Base-by-base conservation (phyloP, 2,329 filamentous ascomycete species). In the Neophaeococcomyces mojaviensis region DNA sequence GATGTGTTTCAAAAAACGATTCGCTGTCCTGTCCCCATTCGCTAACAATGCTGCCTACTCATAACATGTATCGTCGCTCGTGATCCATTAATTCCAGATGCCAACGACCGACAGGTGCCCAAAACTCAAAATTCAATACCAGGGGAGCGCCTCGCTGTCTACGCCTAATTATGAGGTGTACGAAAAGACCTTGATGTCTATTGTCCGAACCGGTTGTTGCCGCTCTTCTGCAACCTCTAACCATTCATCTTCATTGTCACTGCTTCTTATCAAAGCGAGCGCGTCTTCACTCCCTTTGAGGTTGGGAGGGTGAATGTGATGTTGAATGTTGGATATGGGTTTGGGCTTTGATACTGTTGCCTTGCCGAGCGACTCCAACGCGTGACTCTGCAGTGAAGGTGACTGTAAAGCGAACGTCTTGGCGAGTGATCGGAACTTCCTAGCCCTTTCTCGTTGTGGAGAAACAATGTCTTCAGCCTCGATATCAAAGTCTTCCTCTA, bases 231-330 rank as follows among this genome's bases (percentile, higher is more conserved):
- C 51, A 6, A 30, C 35, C 20, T 55, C 53, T 9, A 48, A 53
- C 18, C 34, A 38, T 38, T 59, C 58, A 26, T 69, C 70, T 34
- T 76, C 73, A 40, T 71, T 76, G 24, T 28, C 24, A 28, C 24
- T 28, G 24, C 19, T 32, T 26, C 41, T 46, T 47, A 71, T 66
- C 16, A 70, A 71, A 32, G 75, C 58, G 16, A 77, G 68, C 31
- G 69, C 55, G 52, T 77, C 74, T 53, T 77, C 74, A 49, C 74
- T 77, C 2, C 74, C 74, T 36, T 24, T n/a, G 10, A 26, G 20
- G 3, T 20, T 32, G 3, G 15, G 12, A n/a, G 41, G 5, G 4
- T 7, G 12, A 24, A 26, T 13, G 8, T 2, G 8, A 13, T 37
- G 20, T 13, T 6, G 22, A 44, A 8, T 46, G 34, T 43, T 56